Evolutionary conservation across 2,329 filamentous ascomycete genomes (phyloP).

Genomic region (Aphanocladium album): DNA sequence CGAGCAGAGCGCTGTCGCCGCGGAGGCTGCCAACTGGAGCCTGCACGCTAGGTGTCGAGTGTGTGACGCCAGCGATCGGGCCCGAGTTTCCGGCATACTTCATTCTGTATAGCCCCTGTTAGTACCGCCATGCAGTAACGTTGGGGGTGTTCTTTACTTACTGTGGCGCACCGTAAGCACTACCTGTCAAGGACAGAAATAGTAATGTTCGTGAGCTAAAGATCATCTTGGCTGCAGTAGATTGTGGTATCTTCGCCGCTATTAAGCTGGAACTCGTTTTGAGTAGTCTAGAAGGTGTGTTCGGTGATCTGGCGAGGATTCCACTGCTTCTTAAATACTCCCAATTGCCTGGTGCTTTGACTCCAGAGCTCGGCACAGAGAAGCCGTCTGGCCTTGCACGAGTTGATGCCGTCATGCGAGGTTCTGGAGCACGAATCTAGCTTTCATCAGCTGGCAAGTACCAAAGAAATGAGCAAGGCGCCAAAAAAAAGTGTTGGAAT

Average conservation of each 20-base stretch:
- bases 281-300: neutral
- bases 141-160: neutral
- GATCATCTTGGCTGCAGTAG: conserved; percentile 7
- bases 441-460: neutral
- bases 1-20: conserved; percentile 34
- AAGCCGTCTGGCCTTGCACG: neutral
- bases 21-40: conserved; percentile 35
- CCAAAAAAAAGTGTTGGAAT: neutral
- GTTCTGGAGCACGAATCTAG: neutral
- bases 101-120: conserved; percentile 26
- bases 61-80: conserved; percentile 35
- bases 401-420: conserved; percentile 9
- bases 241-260: neutral
- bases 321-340: conserved; percentile 1
- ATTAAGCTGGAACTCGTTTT: neutral
- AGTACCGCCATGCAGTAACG: neutral
- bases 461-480: neutral
- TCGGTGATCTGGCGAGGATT: neutral
- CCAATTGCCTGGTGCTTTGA: neutral
- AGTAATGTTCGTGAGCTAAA: conserved; percentile 1
- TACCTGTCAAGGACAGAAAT: neutral
- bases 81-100: conserved; percentile 39
- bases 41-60: conserved; percentile 34
- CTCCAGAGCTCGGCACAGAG: neutral
- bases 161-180: conserved; percentile 9